phyloP scores from a whole-genome alignment of 2,329 filamentous ascomycete genomes.

The Didymosphaeria variabile region DNA sequence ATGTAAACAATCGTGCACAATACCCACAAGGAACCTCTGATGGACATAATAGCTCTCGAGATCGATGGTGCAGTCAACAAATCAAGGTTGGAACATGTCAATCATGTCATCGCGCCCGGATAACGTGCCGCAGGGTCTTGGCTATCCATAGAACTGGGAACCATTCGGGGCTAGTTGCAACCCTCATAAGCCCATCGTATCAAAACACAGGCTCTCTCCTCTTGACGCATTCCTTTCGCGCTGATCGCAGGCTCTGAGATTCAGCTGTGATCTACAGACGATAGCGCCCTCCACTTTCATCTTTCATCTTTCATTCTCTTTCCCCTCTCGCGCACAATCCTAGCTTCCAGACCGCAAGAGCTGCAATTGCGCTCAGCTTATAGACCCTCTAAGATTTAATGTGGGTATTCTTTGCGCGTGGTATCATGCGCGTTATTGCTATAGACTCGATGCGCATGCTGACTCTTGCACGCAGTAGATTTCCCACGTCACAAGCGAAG shows the following conservation, averaged over 20 bases:
- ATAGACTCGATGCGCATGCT: background rate
- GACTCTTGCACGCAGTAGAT: background rate
- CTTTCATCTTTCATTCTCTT: background rate
- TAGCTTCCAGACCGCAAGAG: conserved; percentile 1
- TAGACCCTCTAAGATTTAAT: conserved; percentile 6
- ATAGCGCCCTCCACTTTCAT: background rate
- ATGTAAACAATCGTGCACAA: background rate
- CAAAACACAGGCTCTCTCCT: conserved; percentile 7
- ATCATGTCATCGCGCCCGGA: conserved; percentile 12
- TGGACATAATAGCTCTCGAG: background rate
- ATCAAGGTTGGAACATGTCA: conserved; percentile 4
- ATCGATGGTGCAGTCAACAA: background rate
- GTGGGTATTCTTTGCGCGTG: conserved; percentile 4
- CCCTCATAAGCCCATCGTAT: conserved; percentile 13
- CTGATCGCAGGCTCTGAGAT: conserved; percentile 2
- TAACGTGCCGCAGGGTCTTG: conserved; percentile 12
- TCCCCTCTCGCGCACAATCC: background rate
- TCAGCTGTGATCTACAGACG: conserved; percentile 8
- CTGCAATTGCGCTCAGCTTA: conserved; percentile 5
- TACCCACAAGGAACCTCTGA: background rate
- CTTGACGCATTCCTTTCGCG: conserved; percentile 7
- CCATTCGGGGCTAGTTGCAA: conserved; percentile 11
- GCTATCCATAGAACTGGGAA: conserved; percentile 11
- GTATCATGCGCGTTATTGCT: background rate
- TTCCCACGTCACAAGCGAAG: background rate